phyloP scores from a whole-genome alignment of 2,329 filamentous ascomycete species.

The Sporothrix pseudoabietina region DNA sequence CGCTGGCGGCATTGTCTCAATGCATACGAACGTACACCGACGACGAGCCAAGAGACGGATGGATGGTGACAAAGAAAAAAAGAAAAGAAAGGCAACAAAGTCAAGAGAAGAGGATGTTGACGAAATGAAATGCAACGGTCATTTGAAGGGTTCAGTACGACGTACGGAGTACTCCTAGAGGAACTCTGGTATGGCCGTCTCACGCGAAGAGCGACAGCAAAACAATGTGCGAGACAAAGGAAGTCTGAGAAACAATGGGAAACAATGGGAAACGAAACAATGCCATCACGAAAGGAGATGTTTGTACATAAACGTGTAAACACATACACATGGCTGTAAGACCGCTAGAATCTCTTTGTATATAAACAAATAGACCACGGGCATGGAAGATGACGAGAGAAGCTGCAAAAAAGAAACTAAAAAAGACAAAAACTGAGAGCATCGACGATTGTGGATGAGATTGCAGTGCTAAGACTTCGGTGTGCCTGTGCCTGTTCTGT shows the following conservation, averaged over 20 bases:
- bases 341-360: background rate
- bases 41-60: background rate
- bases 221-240: background rate
- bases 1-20: background rate
- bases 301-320: background rate
- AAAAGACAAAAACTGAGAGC: background rate
- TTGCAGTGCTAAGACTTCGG: background rate
- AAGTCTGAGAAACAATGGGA: background rate
- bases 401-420: background rate
- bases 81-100: background rate
- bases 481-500: background rate
- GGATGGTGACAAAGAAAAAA: background rate
- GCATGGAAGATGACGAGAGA: background rate
- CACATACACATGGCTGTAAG: background rate
- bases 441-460: background rate
- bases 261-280: background rate
- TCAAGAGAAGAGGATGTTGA: too few relatives aligned
- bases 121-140: background rate
- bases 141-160: background rate
- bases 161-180: background rate
- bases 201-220: background rate
- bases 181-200: slow-evolving; percentile 2
- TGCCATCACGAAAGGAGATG: background rate
- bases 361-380: background rate
- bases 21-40: background rate